Conservation (phyloP, 495 filamentous ascomycete species). For the Annulohypoxylon maeteangense region DNA sequence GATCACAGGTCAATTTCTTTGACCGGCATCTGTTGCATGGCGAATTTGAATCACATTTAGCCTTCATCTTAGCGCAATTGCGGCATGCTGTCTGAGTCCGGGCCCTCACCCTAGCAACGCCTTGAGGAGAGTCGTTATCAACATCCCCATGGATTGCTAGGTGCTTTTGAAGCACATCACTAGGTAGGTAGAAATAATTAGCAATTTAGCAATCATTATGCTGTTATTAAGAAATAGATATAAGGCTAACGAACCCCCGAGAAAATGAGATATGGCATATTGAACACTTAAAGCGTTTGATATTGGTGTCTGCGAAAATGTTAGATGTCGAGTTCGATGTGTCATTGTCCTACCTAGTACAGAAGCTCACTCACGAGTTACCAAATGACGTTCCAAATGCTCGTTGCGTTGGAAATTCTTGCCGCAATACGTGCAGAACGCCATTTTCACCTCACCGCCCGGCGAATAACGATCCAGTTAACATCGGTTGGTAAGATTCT, state of each 20-base stretch:
- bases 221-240: neutral
- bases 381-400: slow-evolving; percentile 28
- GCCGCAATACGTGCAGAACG: slow-evolving; percentile 25
- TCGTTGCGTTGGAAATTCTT: slow-evolving; percentile 21
- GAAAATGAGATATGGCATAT: slow-evolving; percentile 28
- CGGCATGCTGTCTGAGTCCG: slow-evolving; percentile 24
- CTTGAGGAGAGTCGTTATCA: neutral
- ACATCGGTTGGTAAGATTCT: neutral
- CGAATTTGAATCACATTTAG: slow-evolving; percentile 23
- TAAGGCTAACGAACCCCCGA: slow-evolving; percentile 1
- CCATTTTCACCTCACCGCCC: slow-evolving; percentile 4
- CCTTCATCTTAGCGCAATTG: slow-evolving; percentile 25
- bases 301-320: slow-evolving; percentile 17
- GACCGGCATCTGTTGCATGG: slow-evolving; percentile 25
- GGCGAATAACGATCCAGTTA: neutral
- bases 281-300: slow-evolving; percentile 26
- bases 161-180: slow-evolving; percentile 27
- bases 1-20: slow-evolving; percentile 13
- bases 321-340: neutral
- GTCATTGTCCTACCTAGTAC: neutral
- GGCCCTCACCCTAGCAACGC: slow-evolving; percentile 6
- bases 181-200: slow-evolving; percentile 10
- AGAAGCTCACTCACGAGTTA: slow-evolving; percentile 10
- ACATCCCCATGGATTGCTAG: slow-evolving; percentile 16
- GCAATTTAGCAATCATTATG: neutral